These are phyloP conservation scores for Rhizophagus sp. DNA, from an alignment of 192 early-diverging fungal species.

Conservation along the genomic window DNA sequence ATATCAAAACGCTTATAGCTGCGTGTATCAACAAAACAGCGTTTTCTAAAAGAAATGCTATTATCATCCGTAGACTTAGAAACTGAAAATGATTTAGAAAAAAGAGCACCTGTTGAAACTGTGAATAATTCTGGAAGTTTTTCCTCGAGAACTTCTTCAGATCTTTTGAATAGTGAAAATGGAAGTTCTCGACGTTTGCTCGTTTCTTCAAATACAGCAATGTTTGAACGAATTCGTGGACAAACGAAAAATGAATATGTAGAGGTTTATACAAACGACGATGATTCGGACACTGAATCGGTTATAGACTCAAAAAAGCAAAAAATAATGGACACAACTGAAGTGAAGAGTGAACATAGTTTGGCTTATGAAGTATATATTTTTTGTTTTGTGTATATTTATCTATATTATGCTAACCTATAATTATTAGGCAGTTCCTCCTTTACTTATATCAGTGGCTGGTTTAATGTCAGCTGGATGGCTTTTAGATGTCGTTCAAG, in stretches of 20 bases:
- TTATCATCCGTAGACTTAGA: background rate
- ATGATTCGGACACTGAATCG: background rate
- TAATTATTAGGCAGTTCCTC: slow-evolving; percentile 58
- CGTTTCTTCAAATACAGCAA: background rate
- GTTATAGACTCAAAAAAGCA: background rate
- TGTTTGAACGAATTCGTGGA: background rate
- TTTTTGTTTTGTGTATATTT: background rate
- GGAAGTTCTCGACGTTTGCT: background rate
- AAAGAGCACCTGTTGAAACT: background rate
- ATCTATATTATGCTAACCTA: background rate
- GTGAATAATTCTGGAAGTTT: background rate
- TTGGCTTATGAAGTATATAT: slow-evolving; percentile 19
- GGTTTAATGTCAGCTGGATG: slow-evolving; percentile 73
- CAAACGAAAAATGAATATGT: slow-evolving; percentile 4
- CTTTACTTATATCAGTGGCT: slow-evolving; percentile 67
- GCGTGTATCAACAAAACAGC: too few relatives aligned
- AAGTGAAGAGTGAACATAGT: background rate
- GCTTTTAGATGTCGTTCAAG: slow-evolving; percentile 66
- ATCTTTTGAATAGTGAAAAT: background rate
- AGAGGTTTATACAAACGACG: background rate
- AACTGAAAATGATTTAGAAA: background rate
- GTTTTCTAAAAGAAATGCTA: background rate
- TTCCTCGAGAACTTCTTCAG: background rate
- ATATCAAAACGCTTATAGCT: too few relatives aligned
- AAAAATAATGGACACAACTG: background rate